These are phyloP conservation scores for Nicotiana attenuata DNA, from an alignment of 257 asterid species.

Conservation along the genomic window DNA sequence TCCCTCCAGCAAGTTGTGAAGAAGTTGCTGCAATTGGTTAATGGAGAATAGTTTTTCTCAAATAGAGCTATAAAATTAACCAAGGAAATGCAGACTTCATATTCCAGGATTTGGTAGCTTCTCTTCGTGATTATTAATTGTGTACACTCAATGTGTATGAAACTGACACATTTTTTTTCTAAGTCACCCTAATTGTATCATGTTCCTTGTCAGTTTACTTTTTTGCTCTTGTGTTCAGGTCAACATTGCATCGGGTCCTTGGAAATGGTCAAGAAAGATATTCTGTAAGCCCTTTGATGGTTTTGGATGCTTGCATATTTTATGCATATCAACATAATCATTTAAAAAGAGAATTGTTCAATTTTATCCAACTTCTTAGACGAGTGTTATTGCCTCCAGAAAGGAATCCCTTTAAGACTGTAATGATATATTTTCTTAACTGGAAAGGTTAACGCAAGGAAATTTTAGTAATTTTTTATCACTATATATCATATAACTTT, in stretches of 20 bases:
- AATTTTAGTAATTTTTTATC: not conserved
- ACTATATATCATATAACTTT: not conserved
- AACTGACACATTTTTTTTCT: not conserved
- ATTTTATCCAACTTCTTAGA: not conserved
- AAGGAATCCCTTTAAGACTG: not conserved
- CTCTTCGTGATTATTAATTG: not conserved
- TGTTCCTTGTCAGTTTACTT: not conserved
- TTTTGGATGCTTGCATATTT: not conserved
- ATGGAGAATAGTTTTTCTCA: not conserved
- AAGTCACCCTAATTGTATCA: slow-evolving; percentile 6
- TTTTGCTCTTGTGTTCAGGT: slow-evolving; percentile 36
- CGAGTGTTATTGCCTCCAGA: not conserved
- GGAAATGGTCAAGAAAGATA: slow-evolving; percentile 75
- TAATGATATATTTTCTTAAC: not conserved
- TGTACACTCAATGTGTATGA: not conserved
- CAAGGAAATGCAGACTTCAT: not conserved
- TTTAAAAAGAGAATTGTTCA: not conserved
- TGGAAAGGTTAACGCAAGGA: not conserved
- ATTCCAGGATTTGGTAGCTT: not conserved
- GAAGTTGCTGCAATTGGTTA: not conserved
- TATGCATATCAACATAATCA: not conserved
- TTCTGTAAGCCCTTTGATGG: slow-evolving; percentile 52
- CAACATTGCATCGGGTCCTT: slow-evolving; percentile 88
- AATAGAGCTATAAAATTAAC: not conserved
- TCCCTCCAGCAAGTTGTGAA: not conserved